Conservation (phyloP, 2,329 filamentous ascomycete genomes). For the Exophiala mesophila region DNA sequence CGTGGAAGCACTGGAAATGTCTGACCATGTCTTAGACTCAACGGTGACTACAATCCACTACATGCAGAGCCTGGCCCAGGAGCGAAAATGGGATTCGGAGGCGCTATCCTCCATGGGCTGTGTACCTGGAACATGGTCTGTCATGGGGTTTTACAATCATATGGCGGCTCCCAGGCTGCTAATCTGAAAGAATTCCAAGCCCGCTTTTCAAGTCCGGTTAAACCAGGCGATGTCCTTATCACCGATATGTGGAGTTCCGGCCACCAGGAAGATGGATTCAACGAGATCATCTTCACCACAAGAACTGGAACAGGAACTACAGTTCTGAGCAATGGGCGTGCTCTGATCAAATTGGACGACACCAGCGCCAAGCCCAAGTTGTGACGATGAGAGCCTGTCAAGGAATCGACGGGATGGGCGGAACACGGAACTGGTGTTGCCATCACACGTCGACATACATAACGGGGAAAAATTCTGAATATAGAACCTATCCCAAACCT, state of each 20-base stretch:
- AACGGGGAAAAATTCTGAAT: too few relatives aligned
- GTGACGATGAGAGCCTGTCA: too few relatives aligned
- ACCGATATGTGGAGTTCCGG: slow-evolving; percentile 79
- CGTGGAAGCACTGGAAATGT: too few relatives aligned
- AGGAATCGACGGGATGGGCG: too few relatives aligned
- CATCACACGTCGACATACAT: too few relatives aligned
- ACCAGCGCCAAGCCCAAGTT: slow-evolving; percentile 17
- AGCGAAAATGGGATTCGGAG: slow-evolving; percentile 84
- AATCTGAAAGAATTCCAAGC: slow-evolving; percentile 88
- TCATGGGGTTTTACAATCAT: slow-evolving; percentile 65
- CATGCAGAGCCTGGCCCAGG: slow-evolving; percentile 83
- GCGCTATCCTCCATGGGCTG: slow-evolving; percentile 81
- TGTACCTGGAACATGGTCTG: slow-evolving; percentile 79
- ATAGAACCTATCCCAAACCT: too few relatives aligned
- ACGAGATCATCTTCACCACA: too few relatives aligned
- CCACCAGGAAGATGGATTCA: slow-evolving; percentile 34
- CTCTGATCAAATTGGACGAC: slow-evolving; percentile 63
- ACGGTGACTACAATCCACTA: slow-evolving; percentile 73
- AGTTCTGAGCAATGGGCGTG: slow-evolving; percentile 79
- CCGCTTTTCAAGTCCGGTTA: slow-evolving; percentile 78
- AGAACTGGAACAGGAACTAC: slow-evolving; percentile 70
- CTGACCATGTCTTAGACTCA: slow-evolving; percentile 30
- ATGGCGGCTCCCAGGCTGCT: slow-evolving; percentile 71
- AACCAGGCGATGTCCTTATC: slow-evolving; percentile 74
- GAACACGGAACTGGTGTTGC: too few relatives aligned